A percentile compares a stretch with the other conserved stretches of the same genome.
Evolutionary conservation across 2,329 filamentous ascomycete genomes (phyloP).

Genomic region (Clarireedia homoeocarpa): DNA sequence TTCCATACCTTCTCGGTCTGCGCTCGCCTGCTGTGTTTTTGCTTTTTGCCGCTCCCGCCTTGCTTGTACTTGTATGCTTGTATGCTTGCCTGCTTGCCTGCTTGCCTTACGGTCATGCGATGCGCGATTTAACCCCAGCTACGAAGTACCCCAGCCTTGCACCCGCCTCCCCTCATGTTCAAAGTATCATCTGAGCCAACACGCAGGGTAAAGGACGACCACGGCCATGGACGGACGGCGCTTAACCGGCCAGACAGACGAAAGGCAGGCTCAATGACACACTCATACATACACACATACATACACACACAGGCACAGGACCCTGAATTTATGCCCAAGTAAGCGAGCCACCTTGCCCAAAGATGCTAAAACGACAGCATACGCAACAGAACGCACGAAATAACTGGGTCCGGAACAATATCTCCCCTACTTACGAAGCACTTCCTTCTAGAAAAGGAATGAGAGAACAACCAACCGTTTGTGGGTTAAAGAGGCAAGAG

Average conservation of each 20-base stretch:
- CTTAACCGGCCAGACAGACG: not conserved
- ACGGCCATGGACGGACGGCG: not conserved
- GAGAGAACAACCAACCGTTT: not conserved
- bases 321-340: no score
- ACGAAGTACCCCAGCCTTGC: not conserved
- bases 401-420: no score
- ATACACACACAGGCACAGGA: no score
- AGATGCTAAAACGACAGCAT: not conserved
- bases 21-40: not conserved
- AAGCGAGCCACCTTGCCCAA: not conserved
- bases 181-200: not conserved
- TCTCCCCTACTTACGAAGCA: no score
- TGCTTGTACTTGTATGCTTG: not conserved
- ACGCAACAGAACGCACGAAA: no score
- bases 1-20: not conserved
- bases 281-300: no score
- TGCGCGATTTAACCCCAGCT: not conserved
- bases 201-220: not conserved
- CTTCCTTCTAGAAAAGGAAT: slow-evolving; percentile 4
- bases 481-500: no score
- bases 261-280: no score
- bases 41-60: not conserved
- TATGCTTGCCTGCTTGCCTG: not conserved
- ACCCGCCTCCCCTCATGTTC: not conserved
- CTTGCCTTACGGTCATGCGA: not conserved